Conservation (phyloP, 768 basidiomycete genomes). For the Harrya chromipes region DNA sequence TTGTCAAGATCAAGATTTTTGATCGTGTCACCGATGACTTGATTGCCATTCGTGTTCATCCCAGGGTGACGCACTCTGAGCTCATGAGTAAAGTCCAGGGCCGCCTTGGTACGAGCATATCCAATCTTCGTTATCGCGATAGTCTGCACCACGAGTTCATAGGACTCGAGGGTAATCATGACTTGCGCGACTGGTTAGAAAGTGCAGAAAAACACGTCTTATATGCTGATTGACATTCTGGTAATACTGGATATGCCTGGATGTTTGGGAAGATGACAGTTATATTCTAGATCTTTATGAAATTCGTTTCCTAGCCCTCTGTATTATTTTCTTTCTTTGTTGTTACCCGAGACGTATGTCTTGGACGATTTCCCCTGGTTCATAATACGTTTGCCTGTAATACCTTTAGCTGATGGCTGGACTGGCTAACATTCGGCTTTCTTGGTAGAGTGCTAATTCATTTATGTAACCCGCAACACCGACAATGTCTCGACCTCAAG, state of each 20-base stretch:
- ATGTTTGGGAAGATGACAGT: slow-evolving; percentile 11
- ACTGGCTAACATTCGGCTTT: neutral
- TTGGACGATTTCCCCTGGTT: slow-evolving; percentile 2
- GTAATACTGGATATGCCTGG: slow-evolving; percentile 4
- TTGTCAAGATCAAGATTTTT: slow-evolving; percentile 98
- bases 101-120: slow-evolving; percentile 75
- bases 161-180: slow-evolving; percentile 58
- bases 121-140: slow-evolving; percentile 69
- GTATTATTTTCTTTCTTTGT: slow-evolving; percentile 4
- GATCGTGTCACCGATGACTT: slow-evolving; percentile 91
- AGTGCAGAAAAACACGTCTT: slow-evolving; percentile 79
- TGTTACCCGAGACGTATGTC: slow-evolving; percentile 1
- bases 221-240: slow-evolving; percentile 59
- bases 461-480: neutral
- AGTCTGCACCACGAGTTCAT: slow-evolving; percentile 63
- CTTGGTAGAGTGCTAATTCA: neutral
- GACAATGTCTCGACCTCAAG: slow-evolving; percentile 41
- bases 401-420: slow-evolving; percentile 3
- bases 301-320: slow-evolving; percentile 15
- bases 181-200: slow-evolving; percentile 71
- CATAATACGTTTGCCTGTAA: slow-evolving; percentile 8
- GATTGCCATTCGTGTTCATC: slow-evolving; percentile 96
- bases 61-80: slow-evolving; percentile 79
- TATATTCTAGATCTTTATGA: slow-evolving; percentile 30
- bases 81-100: slow-evolving; percentile 91